These are phyloP conservation scores for Aspergillus sp. DNA, from an alignment of 2,329 filamentous ascomycete species.

Conservation along the genomic window DNA sequence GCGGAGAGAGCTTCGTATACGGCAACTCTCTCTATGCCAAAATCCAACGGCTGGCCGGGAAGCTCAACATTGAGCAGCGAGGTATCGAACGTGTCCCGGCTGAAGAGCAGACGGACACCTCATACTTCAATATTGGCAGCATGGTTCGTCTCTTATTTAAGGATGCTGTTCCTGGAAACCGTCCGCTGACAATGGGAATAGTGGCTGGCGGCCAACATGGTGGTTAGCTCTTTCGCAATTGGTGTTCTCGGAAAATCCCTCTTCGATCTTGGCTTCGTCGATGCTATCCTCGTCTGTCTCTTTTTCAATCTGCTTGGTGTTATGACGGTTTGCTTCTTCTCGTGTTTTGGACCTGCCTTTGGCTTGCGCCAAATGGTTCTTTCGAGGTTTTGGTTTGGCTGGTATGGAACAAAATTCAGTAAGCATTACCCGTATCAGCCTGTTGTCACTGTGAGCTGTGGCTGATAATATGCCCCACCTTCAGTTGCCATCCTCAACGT, in stretches of 20 bases:
- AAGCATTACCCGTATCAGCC: constrained; percentile 22
- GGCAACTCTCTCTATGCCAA: constrained; percentile 54
- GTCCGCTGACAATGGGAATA: constrained; percentile 26
- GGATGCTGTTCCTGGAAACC: too few species aligned
- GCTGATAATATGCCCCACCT: constrained; percentile 6
- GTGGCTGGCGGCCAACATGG: constrained; percentile 77
- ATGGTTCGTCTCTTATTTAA: constrained; percentile 51
- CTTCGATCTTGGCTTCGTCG: constrained; percentile 67
- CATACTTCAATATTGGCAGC: constrained; percentile 63
- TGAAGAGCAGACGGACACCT: constrained; percentile 62
- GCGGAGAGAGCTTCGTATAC: constrained; percentile 55
- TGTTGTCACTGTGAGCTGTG: neutral
- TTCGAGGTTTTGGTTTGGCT: constrained; percentile 73
- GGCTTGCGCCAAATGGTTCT: constrained; percentile 77
- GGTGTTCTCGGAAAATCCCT: constrained; percentile 65
- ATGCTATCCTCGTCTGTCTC: constrained; percentile 65
- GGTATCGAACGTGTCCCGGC: constrained; percentile 72
- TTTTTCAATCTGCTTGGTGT: constrained; percentile 74
- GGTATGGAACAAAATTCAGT: constrained; percentile 64
- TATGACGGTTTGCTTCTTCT: constrained; percentile 70
- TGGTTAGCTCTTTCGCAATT: constrained; percentile 70
- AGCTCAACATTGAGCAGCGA: constrained; percentile 65
- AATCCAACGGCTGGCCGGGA: constrained; percentile 59
- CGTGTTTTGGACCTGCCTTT: constrained; percentile 68
- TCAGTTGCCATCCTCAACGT: constrained; percentile 65